phyloP scores from a whole-genome alignment of 345 rosid genomes.

The Moricandia arvensis region DNA sequence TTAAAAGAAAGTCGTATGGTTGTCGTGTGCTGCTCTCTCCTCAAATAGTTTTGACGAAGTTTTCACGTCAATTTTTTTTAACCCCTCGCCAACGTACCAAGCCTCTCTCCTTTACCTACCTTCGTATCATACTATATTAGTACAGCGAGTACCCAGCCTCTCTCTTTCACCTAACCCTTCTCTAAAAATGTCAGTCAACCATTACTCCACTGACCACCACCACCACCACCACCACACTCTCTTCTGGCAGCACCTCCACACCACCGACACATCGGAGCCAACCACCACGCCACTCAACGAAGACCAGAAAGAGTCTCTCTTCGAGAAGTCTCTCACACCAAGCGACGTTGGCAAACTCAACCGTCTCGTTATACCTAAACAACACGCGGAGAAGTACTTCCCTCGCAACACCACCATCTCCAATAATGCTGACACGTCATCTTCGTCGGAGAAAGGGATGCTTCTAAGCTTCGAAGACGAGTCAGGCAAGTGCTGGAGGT shows the following conservation, averaged over 20 bases:
- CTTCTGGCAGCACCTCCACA: constrained; percentile 41
- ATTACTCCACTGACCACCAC: constrained; percentile 44
- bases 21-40: constrained; percentile 32
- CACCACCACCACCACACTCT: constrained; percentile 24
- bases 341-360: constrained; percentile 93
- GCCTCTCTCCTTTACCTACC: background rate
- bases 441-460: constrained; percentile 37
- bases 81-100: background rate
- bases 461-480: constrained; percentile 79
- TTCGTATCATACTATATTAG: constrained; percentile 40
- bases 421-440: background rate
- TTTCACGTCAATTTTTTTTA: constrained; percentile 29
- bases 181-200: constrained; percentile 51
- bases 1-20: constrained; percentile 35
- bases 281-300: constrained; percentile 16
- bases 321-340: constrained; percentile 79
- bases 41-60: constrained; percentile 21
- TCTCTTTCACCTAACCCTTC: constrained; percentile 35
- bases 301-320: constrained; percentile 50
- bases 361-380: constrained; percentile 85
- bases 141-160: constrained; percentile 31
- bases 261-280: constrained; percentile 33
- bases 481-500: constrained; percentile 73
- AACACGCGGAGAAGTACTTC: constrained; percentile 83
- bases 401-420: constrained; percentile 49